Evolutionary conservation across 1,139 yeast species (phyloP), one percentile per base, ranked within the genome.

Genomic region (Arxiozyma bovina): DNA sequence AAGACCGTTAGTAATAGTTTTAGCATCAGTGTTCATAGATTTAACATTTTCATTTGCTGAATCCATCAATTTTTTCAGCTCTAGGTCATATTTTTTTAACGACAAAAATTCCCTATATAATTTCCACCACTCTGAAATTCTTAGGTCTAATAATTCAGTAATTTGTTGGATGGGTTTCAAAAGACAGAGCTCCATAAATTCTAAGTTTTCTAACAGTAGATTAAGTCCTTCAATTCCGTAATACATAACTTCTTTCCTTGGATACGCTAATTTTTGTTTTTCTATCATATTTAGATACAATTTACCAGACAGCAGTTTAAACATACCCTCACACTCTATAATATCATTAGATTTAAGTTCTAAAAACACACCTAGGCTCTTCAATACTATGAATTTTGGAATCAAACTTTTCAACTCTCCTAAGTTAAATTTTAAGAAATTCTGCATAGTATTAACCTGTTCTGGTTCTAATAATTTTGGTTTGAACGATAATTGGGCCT

Each of bases 101-200:
- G 65, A 68, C 34, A 68, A 58, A 17, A 70, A 48, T 45, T 71
- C 75, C 12, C 71, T 73, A 53, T 71, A 69, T 4, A 76, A 56
- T 49, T 71, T 76, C 71, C 80, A 77, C 90, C 90, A 85, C 25
- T 62, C 65, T n/a, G 70, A 66, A 6, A 83, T 68, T 53, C 72
- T 72, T 20, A 69, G 73, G 15, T 67, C 69, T 11, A 78, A 56
- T 8, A 81, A 63, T 34, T 65, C 67, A 15, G 69, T 66, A n/a
- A 80, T 73, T 48, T 74, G 74, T 18, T 59, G 63, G 1, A 74
- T 63, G 27, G 85, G 66, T 53, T 77, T 78, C 6, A 58, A 60
- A 1, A 70, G 64, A 45, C 69, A 61, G 6, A 59, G 61, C 40
- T 61, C 60, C 20, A 69, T 61, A 52, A 63, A 61, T 7, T 50